Conservation (phyloP, 345 rosid genomes). For the Raphanus sativus region DNA sequence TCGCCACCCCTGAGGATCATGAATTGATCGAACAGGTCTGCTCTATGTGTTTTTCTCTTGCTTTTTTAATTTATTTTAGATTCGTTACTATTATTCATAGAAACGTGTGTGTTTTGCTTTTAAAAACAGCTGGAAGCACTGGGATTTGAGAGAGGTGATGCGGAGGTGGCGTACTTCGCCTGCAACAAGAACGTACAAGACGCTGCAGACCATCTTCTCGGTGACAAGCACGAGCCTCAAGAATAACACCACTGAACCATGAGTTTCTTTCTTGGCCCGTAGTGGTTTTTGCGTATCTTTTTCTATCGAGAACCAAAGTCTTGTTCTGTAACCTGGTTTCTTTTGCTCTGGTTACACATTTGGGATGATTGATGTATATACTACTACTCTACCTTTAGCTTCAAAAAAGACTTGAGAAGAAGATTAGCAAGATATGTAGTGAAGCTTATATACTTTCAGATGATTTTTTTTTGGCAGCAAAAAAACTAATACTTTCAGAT, state of each 20-base stretch:
- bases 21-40: slow-evolving; percentile 71
- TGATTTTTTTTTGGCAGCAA: not conserved
- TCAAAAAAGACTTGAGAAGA: not conserved
- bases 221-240: slow-evolving; percentile 64
- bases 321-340: not conserved
- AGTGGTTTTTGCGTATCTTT: slow-evolving; percentile 15
- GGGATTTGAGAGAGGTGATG: slow-evolving; percentile 66
- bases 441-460: not conserved
- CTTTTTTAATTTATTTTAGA: no score
- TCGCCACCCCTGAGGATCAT: slow-evolving; percentile 61
- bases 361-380: not conserved
- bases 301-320: not conserved
- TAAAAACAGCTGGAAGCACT: slow-evolving; percentile 65
- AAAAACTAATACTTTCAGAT: not conserved
- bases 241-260: slow-evolving; percentile 30
- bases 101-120: not conserved
- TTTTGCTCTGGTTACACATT: slow-evolving; percentile 23
- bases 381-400: not conserved
- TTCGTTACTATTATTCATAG: not conserved
- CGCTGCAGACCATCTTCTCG: slow-evolving; percentile 75
- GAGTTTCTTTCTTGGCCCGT: not conserved
- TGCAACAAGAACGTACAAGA: slow-evolving; percentile 76
- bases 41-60: not conserved
- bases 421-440: not conserved
- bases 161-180: slow-evolving; percentile 60